These are phyloP conservation scores for Colletotrichum tofieldiae DNA, from an alignment of 2,329 filamentous ascomycete species.

Conservation along the genomic window DNA sequence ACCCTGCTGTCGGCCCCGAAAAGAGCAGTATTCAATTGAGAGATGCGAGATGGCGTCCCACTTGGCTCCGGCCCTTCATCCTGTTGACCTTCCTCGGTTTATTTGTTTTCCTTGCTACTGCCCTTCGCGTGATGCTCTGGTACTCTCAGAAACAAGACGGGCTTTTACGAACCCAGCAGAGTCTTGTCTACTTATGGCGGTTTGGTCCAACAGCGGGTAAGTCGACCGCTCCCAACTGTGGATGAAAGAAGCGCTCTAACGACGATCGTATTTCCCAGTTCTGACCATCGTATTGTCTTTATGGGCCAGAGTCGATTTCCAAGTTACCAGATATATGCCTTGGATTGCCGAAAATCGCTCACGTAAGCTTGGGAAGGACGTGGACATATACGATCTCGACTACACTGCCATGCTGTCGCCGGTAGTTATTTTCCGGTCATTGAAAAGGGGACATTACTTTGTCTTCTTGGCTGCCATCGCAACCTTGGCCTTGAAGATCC, in stretches of 20 bases:
- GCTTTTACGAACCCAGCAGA: neutral
- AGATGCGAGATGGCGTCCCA: conserved; percentile 3
- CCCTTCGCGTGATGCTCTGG: conserved; percentile 11
- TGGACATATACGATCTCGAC: conserved; percentile 22
- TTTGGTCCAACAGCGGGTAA: conserved; percentile 29
- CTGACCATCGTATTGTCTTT: conserved; percentile 19
- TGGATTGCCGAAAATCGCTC: conserved; percentile 18
- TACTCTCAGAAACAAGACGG: conserved; percentile 18
- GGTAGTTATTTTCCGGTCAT: conserved; percentile 12
- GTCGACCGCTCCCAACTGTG: neutral
- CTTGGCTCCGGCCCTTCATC: neutral
- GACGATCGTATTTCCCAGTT: neutral
- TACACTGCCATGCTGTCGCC: conserved; percentile 33
- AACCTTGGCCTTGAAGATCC: conserved; percentile 16
- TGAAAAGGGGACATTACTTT: conserved; percentile 15
- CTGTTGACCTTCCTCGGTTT: neutral
- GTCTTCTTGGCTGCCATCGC: conserved; percentile 13
- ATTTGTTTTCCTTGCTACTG: conserved; percentile 2
- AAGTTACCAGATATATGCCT: conserved; percentile 32
- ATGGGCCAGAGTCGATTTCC: conserved; percentile 29
- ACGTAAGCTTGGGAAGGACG: neutral
- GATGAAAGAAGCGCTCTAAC: neutral
- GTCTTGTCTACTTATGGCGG: conserved; percentile 25
- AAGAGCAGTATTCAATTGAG: neutral
- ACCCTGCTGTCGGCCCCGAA: neutral